Percentiles rank a stretch among this genome's conserved stretches.
Evolutionary conservation across 139 green algal species (phyloP).

Genomic region (Chlorella sp.): DNA sequence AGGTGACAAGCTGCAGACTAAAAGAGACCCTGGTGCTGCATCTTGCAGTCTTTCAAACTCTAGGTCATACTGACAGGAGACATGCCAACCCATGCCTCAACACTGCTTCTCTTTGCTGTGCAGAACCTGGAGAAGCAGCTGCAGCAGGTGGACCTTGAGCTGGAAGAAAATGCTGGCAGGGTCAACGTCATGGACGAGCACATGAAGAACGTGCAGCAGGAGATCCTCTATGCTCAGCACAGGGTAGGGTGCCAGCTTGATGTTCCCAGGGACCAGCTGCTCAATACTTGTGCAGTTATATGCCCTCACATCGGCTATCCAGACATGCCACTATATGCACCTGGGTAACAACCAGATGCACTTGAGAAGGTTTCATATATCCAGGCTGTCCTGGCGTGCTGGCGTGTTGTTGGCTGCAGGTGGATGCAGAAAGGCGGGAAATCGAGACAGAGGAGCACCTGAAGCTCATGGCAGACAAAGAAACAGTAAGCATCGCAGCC

Average conservation of each 20-base stretch:
- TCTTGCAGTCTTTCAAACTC: neutral
- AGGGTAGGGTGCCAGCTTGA: constrained; percentile 34
- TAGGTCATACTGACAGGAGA: neutral
- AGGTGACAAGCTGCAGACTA: constrained; percentile 11
- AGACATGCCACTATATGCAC: too few relatives aligned
- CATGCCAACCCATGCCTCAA: neutral
- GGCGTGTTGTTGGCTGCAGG: constrained; percentile 24
- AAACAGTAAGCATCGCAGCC: constrained; percentile 47
- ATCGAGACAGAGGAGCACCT: constrained; percentile 75
- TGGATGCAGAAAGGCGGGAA: constrained; percentile 72
- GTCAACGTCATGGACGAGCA: constrained; percentile 77
- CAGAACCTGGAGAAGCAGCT: constrained; percentile 63
- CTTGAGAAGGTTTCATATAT: too few relatives aligned
- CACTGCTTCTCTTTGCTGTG: neutral
- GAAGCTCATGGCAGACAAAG: constrained; percentile 53
- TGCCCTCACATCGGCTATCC: too few relatives aligned
- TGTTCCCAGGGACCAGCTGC: too few relatives aligned
- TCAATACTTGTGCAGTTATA: too few relatives aligned
- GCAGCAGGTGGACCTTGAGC: constrained; percentile 30
- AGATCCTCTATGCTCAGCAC: constrained; percentile 76
- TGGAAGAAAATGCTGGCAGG: constrained; percentile 68
- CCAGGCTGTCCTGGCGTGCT: too few relatives aligned
- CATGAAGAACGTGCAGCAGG: constrained; percentile 72
- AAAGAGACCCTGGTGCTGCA: neutral
- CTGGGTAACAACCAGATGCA: too few relatives aligned